Evolutionary conservation across 164 flowering plant species (phyloP).

Genomic region (Aristolochia fimbriata): DNA sequence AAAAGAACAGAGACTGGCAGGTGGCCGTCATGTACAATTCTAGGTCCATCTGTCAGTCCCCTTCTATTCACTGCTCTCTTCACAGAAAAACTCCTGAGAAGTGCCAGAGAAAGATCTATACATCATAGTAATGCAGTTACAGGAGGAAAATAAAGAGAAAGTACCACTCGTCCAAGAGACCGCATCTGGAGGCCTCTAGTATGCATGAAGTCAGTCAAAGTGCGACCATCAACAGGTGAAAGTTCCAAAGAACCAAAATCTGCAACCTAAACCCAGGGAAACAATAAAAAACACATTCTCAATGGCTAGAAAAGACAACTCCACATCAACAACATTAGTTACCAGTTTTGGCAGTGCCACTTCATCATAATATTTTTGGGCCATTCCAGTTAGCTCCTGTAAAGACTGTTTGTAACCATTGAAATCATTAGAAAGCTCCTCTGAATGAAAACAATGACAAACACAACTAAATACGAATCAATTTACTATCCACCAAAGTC

Average conservation of each 20-base stretch:
- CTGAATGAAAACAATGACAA: not conserved
- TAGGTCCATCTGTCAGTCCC: no score
- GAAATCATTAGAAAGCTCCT: conserved; percentile 15
- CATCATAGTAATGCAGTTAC: not conserved
- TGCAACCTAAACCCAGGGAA: conserved; percentile 55
- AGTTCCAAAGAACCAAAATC: conserved; percentile 99
- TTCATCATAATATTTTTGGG: conserved; percentile 83
- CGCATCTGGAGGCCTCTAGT: conserved; percentile 98
- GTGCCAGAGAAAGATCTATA: no score
- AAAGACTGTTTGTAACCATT: conserved; percentile 52
- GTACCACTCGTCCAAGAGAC: conserved; percentile 91
- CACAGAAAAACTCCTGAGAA: no score
- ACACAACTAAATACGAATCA: not conserved
- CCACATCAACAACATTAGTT: conserved; percentile 9
- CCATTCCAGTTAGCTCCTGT: conserved; percentile 62
- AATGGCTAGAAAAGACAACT: no score
- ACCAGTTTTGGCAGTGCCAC: conserved; percentile 97
- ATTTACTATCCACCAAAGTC: not conserved
- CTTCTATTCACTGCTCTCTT: no score
- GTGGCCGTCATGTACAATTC: no score
- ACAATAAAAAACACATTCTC: no score
- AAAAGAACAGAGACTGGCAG: no score
- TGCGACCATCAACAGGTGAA: conserved; percentile 98
- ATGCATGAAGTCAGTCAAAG: conserved; percentile 97
- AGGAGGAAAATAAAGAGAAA: conserved; percentile 14